Evolutionary conservation across 495 filamentous ascomycete species (phyloP).

Genomic region (Trichodelitschia bisporula): DNA sequence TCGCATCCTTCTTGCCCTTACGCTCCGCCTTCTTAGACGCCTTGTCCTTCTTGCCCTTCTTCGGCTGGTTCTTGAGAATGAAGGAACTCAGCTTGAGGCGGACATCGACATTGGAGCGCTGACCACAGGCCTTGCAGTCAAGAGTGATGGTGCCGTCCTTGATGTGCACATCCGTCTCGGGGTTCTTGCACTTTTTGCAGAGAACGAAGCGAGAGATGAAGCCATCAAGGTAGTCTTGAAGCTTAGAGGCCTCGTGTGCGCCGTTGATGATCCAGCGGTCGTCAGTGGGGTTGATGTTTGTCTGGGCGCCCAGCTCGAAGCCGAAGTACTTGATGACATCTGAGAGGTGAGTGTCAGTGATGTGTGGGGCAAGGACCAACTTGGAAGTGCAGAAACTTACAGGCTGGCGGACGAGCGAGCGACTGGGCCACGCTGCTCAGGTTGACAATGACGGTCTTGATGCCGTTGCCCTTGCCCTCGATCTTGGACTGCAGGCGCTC

Average conservation of each 20-base stretch:
- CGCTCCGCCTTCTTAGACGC: slow-evolving; percentile 59
- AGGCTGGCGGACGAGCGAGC: slow-evolving; percentile 72
- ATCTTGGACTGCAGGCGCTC: slow-evolving; percentile 95
- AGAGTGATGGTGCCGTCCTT: slow-evolving; percentile 75
- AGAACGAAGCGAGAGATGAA: slow-evolving; percentile 97
- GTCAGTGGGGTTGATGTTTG: slow-evolving; percentile 87
- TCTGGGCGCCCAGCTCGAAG: slow-evolving; percentile 94
- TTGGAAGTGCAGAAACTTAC: slow-evolving; percentile 14
- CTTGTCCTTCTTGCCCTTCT: slow-evolving; percentile 91
- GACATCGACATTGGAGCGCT: slow-evolving; percentile 69
- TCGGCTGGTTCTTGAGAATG: slow-evolving; percentile 87
- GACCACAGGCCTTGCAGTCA: slow-evolving; percentile 97
- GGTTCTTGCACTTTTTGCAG: slow-evolving; percentile 99
- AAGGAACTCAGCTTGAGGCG: slow-evolving; percentile 92
- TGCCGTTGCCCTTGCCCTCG: slow-evolving; percentile 95
- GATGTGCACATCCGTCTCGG: slow-evolving; percentile 84
- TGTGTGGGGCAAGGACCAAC: background rate
- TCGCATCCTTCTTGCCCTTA: slow-evolving; percentile 37
- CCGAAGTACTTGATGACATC: slow-evolving; percentile 99
- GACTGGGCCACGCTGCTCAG: slow-evolving; percentile 83
- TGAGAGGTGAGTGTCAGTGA: slow-evolving; percentile 7
- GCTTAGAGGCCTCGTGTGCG: slow-evolving; percentile 82
- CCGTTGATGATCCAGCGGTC: slow-evolving; percentile 99
- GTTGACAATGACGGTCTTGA: slow-evolving; percentile 95
- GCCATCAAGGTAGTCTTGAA: slow-evolving; percentile 93